A percentile compares a stretch with the other conserved stretches of the same genome.
Conservation (phyloP, 2,329 filamentous ascomycete species). For the Aureobasidium sp. region DNA sequence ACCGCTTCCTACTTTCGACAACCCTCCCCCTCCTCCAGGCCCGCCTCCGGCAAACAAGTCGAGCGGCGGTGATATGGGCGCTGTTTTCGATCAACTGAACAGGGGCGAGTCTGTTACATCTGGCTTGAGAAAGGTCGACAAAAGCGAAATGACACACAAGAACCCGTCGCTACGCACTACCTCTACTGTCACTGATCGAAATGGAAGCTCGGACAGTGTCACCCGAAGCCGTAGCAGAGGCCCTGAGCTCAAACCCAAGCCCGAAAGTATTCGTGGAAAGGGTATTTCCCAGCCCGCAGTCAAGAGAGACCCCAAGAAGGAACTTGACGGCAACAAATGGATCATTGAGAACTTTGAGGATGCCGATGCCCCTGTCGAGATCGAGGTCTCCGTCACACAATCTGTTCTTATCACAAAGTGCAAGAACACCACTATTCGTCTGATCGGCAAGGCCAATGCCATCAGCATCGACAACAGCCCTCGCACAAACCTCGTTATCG, state of each 20-base stretch:
- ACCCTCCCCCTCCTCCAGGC: conserved; percentile 53
- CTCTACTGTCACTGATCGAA: conserved; percentile 57
- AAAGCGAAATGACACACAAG: conserved; percentile 96
- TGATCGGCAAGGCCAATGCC: conserved; percentile 93
- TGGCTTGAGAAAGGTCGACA: conserved; percentile 85
- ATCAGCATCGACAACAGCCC: conserved; percentile 88
- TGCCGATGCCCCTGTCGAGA: conserved; percentile 60
- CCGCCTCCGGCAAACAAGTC: conserved; percentile 41
- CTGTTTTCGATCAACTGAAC: conserved; percentile 89
- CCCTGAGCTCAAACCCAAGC: conserved; percentile 59
- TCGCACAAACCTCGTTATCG: conserved; percentile 76
- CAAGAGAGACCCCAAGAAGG: conserved; percentile 32
- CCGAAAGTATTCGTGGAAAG: conserved; percentile 40
- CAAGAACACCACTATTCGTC: conserved; percentile 79
- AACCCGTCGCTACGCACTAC: conserved; percentile 76
- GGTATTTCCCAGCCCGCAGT: conserved; percentile 17
- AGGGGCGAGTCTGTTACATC: conserved; percentile 81
- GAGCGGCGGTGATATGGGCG: conserved; percentile 56
- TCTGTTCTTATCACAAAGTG: conserved; percentile 89
- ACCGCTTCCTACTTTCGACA: conserved; percentile 35
- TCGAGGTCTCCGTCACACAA: conserved; percentile 74
- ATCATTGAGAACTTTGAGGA: conserved; percentile 90
- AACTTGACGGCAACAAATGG: conserved; percentile 72
- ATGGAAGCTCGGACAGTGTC: conserved; percentile 42
- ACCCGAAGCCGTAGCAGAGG: conserved; percentile 71